These are phyloP conservation scores for Acmispon strigosus DNA, from an alignment of 306 rosid species.

Conservation along the genomic window DNA sequence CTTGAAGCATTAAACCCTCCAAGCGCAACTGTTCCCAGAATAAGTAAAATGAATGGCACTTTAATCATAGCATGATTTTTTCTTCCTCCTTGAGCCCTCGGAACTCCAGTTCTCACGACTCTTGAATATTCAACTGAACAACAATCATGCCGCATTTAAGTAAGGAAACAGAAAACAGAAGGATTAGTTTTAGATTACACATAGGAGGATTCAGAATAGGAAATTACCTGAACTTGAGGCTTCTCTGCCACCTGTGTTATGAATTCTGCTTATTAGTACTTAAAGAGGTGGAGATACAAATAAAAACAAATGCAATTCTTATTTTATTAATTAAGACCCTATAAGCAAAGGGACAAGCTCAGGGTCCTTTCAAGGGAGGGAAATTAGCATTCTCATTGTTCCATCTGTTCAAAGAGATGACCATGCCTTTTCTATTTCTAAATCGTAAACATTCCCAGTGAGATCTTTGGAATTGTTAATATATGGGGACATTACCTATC, in stretches of 20 bases:
- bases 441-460: constrained; percentile 27
- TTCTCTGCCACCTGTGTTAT: constrained; percentile 43
- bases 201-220: not conserved
- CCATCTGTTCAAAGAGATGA: constrained; percentile 24
- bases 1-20: constrained; percentile 62
- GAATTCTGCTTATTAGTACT: constrained; percentile 10
- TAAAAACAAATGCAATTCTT: not conserved
- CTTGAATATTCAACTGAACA: constrained; percentile 41
- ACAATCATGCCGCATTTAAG: not conserved
- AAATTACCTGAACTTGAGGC: constrained; percentile 45
- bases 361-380: constrained; percentile 1
- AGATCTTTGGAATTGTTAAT: constrained; percentile 42
- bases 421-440: constrained; percentile 8
- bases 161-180: not conserved
- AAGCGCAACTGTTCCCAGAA: constrained; percentile 57
- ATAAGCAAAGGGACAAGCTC: not conserved
- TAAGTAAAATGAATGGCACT: constrained; percentile 54
- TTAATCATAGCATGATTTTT: constrained; percentile 44
- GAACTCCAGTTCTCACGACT: constrained; percentile 66
- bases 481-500: constrained; percentile 31
- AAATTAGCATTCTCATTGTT: not conserved
- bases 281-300: not conserved
- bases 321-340: not conserved
- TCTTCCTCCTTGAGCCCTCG: constrained; percentile 51
- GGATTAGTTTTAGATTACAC: not conserved